Evolutionary conservation across 2,329 filamentous ascomycete species (phyloP).

Genomic region (Colletotrichum graminicola): DNA sequence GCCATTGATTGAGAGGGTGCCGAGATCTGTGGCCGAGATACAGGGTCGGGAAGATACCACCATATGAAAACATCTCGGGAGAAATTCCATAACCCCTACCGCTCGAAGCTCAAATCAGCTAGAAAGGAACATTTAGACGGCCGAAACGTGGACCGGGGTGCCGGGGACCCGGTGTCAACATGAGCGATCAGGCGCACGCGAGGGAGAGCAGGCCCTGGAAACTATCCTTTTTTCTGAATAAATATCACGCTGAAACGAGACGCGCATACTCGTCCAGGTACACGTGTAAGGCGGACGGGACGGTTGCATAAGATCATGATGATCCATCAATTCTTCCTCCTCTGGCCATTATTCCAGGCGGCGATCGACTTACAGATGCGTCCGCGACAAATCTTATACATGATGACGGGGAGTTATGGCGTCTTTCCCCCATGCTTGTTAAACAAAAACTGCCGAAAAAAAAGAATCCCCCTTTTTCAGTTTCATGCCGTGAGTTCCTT

Average conservation of each 20-base stretch:
- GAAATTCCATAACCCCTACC: neutral
- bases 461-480: neutral
- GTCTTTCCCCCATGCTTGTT: conserved; percentile 1
- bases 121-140: conserved; percentile 30
- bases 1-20: neutral
- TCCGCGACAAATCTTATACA: conserved; percentile 32
- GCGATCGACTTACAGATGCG: conserved; percentile 18
- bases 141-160: conserved; percentile 1
- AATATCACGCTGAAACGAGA: conserved; percentile 34
- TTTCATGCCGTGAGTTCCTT: conserved; percentile 7
- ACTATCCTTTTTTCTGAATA: conserved; percentile 29
- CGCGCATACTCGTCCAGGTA: neutral
- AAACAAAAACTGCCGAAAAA: neutral
- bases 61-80: conserved; percentile 1
- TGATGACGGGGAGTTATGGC: conserved; percentile 1
- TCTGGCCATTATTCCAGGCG: conserved; percentile 31
- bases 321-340: conserved; percentile 2
- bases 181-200: conserved; percentile 25
- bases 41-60: neutral
- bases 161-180: conserved; percentile 12
- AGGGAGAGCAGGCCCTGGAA: conserved; percentile 31
- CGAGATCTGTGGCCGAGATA: neutral
- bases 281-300: neutral
- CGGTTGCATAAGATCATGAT: neutral
- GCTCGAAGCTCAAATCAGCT: conserved; percentile 4